Evolutionary conservation across 352 stramenopile genomes (phyloP), one percentile per base, ranked within the genome.

Genomic region (Phytophthora pini): DNA sequence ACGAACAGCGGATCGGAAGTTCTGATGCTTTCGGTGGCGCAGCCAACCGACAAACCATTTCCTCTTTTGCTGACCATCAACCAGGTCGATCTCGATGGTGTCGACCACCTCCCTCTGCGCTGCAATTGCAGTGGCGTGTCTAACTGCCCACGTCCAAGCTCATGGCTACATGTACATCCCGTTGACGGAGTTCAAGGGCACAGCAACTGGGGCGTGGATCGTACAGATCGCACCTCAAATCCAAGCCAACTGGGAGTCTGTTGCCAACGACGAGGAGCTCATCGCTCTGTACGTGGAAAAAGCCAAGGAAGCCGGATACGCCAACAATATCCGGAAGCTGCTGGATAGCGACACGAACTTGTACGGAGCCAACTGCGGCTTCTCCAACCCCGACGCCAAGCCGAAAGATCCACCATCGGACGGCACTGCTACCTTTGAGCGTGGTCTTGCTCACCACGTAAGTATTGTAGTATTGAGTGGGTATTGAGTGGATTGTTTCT

Each of bases 151-250:
- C n/a, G 49, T 74, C 26, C 45, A 55, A 27, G 64, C 48, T 8
- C 69, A 77, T 38, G 69, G 64, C 2, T 74, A 77, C 56, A 73
- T 77, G 64, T 49, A 65, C 31, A 61, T 74, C 9, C 69, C 63
- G 20, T 31, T 68, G 47, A 26, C 63, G 8, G 64, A 76, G 59
- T 73, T 73, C 44, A 55, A 44, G n/a, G 64, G 64, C 49, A 46
- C 26, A 9, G 45, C 36, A 5, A 73, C 40, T 1, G 68, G 56
- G 13, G 57, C 65, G 17, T 74, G 64, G 58, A 41, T 77, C 17
- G 69, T 74, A 39, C 53, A 70, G 58, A 74, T 77, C 50, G 58
- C 69, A 13, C 69, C 64, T 17, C 64, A 74, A 43, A 65, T 49
- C 44, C 31, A 60, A 11, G 65, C 58, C 8, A 56, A 73, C 29